Percentiles rank a stretch among this genome's conserved stretches.
Evolutionary conservation across 2,329 filamentous ascomycete genomes (phyloP).

Genomic region (Venturia carpophila): DNA sequence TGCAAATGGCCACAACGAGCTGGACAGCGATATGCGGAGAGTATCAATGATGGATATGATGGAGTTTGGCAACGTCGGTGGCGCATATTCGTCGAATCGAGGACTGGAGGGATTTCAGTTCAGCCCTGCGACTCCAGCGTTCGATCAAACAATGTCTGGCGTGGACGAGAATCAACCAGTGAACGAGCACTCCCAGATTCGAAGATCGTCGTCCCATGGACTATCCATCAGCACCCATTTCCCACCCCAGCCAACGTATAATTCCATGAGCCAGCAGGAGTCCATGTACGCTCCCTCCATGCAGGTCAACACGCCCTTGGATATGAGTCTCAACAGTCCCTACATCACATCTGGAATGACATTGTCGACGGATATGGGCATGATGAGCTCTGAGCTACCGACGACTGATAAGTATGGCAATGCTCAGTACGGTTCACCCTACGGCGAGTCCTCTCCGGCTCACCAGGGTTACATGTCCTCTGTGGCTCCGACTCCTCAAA

Average conservation of each 20-base stretch:
- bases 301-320: conserved; percentile 31
- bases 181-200: neutral
- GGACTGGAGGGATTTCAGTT: conserved; percentile 35
- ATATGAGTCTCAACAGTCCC: conserved; percentile 38
- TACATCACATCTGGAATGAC: conserved; percentile 29
- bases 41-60: conserved; percentile 56
- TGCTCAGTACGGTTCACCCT: conserved; percentile 29
- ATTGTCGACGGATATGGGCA: conserved; percentile 39
- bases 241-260: conserved; percentile 29
- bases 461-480: conserved; percentile 27
- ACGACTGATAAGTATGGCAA: conserved; percentile 31
- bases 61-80: conserved; percentile 22
- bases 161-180: neutral
- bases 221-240: conserved; percentile 38
- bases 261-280: conserved; percentile 31
- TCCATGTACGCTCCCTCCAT: conserved; percentile 40
- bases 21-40: conserved; percentile 41
- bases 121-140: conserved; percentile 27
- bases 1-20: conserved; percentile 17
- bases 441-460: conserved; percentile 28
- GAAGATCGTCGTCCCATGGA: conserved; percentile 23
- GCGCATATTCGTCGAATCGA: conserved; percentile 14
- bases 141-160: conserved; percentile 31
- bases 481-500: neutral
- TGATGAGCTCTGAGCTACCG: conserved; percentile 32